phyloP scores from a whole-genome alignment of 2,329 filamentous ascomycete genomes.

The Fusarium sp. region DNA sequence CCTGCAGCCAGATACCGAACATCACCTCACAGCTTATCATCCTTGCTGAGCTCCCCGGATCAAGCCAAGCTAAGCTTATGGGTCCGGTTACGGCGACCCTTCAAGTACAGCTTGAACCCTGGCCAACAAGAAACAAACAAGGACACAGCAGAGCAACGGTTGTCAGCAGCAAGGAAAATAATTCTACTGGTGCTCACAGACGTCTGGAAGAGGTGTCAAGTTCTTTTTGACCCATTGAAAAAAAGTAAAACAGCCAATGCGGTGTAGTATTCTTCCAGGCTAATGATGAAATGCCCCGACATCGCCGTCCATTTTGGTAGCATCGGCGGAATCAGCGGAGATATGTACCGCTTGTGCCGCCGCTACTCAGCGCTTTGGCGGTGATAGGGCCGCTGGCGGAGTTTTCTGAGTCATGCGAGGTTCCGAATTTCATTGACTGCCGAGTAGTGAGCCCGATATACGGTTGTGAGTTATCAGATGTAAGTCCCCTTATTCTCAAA shows the following conservation, averaged over 20 bases:
- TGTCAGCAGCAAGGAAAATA: slow-evolving; percentile 24
- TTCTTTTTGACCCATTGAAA: slow-evolving; percentile 19
- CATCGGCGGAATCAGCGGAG: slow-evolving; percentile 2
- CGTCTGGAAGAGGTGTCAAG: slow-evolving; percentile 18
- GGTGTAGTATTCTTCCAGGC: not conserved
- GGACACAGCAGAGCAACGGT: slow-evolving; percentile 1
- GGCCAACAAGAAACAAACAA: not conserved
- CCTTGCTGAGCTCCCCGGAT: slow-evolving; percentile 31
- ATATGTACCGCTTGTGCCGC: slow-evolving; percentile 2
- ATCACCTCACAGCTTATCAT: slow-evolving; percentile 4
- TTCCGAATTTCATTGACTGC: slow-evolving; percentile 1
- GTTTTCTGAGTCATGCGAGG: slow-evolving; percentile 24
- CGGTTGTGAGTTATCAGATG: not conserved
- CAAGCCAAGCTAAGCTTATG: slow-evolving; percentile 27
- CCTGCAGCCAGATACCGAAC: slow-evolving; percentile 16
- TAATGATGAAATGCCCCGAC: slow-evolving; percentile 19
- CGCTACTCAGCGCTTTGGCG: slow-evolving; percentile 9
- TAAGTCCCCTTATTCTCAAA: not conserved
- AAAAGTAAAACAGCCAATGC: slow-evolving; percentile 10
- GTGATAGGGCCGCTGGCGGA: slow-evolving; percentile 26
- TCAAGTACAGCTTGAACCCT: not conserved
- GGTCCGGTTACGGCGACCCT: slow-evolving; percentile 24
- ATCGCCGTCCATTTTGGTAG: not conserved
- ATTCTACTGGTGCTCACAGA: slow-evolving; percentile 22
- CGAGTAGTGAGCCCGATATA: not conserved